Percentiles rank a stretch among this genome's conserved stretches.
phyloP scores from a whole-genome alignment of 75 land plant species.

The Isoetes taiwanensis region DNA sequence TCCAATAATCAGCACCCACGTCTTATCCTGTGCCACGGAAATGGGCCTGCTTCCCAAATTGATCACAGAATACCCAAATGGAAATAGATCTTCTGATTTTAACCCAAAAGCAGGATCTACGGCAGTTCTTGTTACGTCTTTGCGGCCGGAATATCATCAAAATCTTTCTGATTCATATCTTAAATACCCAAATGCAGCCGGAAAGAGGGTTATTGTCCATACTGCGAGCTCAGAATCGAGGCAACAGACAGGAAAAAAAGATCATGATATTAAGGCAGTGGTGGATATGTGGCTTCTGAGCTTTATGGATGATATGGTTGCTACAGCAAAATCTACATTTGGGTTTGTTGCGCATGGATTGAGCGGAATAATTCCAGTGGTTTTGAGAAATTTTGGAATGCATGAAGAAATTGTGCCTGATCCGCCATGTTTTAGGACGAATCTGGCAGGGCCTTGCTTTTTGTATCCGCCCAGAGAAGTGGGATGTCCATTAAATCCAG shows the following conservation, averaged over 20 bases:
- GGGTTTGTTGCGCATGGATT: conserved; percentile 21
- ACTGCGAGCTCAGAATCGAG: conserved; percentile 4
- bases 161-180: background rate
- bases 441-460: conserved; percentile 11
- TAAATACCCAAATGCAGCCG: background rate
- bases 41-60: conserved; percentile 10
- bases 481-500: conserved; percentile 1
- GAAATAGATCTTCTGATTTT: too few relatives aligned
- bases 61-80: too few relatives aligned
- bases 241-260: conserved; percentile 2
- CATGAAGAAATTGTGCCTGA: background rate
- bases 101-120: too few relatives aligned
- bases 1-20: background rate
- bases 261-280: conserved; percentile 17
- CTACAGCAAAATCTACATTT: conserved; percentile 19
- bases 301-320: conserved; percentile 15
- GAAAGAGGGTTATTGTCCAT: background rate
- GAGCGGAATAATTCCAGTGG: conserved; percentile 5
- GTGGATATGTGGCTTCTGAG: conserved; percentile 18
- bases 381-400: background rate
- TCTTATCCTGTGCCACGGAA: background rate
- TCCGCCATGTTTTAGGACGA: background rate
- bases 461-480: conserved; percentile 1
- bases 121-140: conserved; percentile 8
- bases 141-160: conserved; percentile 7